Evolutionary conservation across 1,284 basidiomycete genomes (phyloP).

Genomic region (Apiotrichum brassicae): DNA sequence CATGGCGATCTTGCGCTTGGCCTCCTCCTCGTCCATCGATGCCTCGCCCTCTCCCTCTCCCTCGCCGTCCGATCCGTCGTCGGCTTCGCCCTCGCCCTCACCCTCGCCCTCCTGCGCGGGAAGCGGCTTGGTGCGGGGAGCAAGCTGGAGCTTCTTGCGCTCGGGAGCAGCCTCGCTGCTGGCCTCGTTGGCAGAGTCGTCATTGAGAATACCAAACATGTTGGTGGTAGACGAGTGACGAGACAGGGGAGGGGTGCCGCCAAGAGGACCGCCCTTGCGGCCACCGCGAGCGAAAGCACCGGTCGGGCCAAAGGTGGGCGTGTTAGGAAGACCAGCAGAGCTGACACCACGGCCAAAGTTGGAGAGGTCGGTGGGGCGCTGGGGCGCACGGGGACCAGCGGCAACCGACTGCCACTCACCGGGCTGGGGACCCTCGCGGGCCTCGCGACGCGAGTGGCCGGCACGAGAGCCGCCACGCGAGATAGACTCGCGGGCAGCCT

Average conservation of each 20-base stretch:
- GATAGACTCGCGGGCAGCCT: conserved; percentile 52
- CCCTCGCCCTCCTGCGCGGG: conserved; percentile 40
- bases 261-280: conserved; percentile 53
- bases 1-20: conserved; percentile 64
- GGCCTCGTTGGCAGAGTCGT: conserved; percentile 35
- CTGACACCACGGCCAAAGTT: conserved; percentile 68
- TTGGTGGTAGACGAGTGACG: conserved; percentile 72
- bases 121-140: conserved; percentile 56
- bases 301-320: conserved; percentile 69
- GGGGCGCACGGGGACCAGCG: conserved; percentile 44
- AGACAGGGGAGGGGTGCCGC: conserved; percentile 59
- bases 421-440: conserved; percentile 40
- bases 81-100: conserved; percentile 17
- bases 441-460: conserved; percentile 62
- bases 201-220: conserved; percentile 77
- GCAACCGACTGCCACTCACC: conserved; percentile 85
- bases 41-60: too few relatives aligned
- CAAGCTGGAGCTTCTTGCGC: conserved; percentile 66
- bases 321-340: conserved; percentile 71
- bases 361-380: conserved; percentile 67
- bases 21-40: conserved; percentile 62
- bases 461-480: conserved; percentile 78
- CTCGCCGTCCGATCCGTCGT: conserved; percentile 50
- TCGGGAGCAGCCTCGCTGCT: conserved; percentile 52
- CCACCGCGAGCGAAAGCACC: conserved; percentile 69